Evolutionary conservation across 148 eudicot genomes (phyloP).

Genomic region (Oxyria digyna): DNA sequence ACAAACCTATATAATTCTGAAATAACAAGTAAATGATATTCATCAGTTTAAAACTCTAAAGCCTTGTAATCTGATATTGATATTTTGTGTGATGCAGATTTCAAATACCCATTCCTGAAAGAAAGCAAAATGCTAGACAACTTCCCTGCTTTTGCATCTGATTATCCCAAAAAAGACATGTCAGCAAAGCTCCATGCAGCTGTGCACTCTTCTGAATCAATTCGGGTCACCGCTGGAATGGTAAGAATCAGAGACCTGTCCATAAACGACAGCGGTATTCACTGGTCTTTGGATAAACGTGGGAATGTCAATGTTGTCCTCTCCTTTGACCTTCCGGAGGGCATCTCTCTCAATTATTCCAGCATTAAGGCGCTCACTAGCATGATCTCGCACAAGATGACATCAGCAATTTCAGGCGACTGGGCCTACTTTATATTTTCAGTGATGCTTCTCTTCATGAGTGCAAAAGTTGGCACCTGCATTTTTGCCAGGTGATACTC

Average conservation of each 20-base stretch:
- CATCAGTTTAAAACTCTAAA: not conserved
- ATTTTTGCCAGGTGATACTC: slow-evolving; percentile 36
- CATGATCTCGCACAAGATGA: slow-evolving; percentile 30
- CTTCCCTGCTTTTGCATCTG: slow-evolving; percentile 68
- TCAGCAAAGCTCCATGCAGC: slow-evolving; percentile 36
- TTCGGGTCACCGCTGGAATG: slow-evolving; percentile 46
- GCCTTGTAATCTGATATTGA: not conserved
- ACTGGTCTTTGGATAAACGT: slow-evolving; percentile 41
- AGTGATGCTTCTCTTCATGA: slow-evolving; percentile 40
- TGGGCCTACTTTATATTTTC: slow-evolving; percentile 39
- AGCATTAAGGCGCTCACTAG: slow-evolving; percentile 19
- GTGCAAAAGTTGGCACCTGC: slow-evolving; percentile 45
- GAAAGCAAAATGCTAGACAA: slow-evolving; percentile 50
- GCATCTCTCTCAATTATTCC: slow-evolving; percentile 10
- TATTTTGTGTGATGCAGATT: slow-evolving; percentile 33
- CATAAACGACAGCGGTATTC: slow-evolving; percentile 13
- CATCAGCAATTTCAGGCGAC: slow-evolving; percentile 28
- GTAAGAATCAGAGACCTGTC: slow-evolving; percentile 25
- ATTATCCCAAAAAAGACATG: slow-evolving; percentile 58
- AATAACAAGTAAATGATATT: not conserved
- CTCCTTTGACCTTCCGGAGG: slow-evolving; percentile 44
- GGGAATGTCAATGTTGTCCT: slow-evolving; percentile 38
- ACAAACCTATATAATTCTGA: not conserved
- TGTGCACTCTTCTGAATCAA: slow-evolving; percentile 38
- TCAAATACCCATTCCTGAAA: slow-evolving; percentile 31